Conservation (phyloP, 2,329 filamentous ascomycete species). For the Aspergillus sergii region DNA sequence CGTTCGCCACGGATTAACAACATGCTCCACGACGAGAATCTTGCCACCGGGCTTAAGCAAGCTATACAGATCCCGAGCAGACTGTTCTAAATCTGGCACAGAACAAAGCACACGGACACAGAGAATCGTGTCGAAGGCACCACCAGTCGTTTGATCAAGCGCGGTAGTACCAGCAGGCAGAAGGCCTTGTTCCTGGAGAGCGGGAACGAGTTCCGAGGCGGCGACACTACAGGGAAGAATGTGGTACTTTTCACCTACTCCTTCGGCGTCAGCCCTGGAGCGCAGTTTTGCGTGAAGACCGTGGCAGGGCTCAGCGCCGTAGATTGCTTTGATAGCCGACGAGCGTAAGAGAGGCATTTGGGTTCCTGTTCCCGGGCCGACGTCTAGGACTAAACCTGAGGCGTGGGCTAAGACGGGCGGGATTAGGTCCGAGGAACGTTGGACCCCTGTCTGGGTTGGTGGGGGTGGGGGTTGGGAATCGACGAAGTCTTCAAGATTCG, state of each 20-base stretch:
- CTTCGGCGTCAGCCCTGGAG: conserved; percentile 42
- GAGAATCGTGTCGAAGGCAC: conserved; percentile 58
- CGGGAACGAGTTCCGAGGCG: conserved; percentile 48
- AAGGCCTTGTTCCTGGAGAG: conserved; percentile 47
- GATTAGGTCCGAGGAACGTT: conserved; percentile 41
- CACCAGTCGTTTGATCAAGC: conserved; percentile 10
- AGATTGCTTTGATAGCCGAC: conserved; percentile 50
- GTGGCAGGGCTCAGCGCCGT: conserved; percentile 57
- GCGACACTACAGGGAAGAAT: conserved; percentile 54
- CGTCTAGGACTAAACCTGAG: conserved; percentile 49
- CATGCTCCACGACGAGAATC: conserved; percentile 59
- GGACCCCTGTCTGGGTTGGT: conserved; percentile 18
- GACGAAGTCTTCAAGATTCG: conserved; percentile 16
- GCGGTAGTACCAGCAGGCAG: conserved; percentile 20
- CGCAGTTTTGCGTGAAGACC: conserved; percentile 51
- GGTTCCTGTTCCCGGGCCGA: conserved; percentile 57
- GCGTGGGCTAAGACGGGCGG: conserved; percentile 45
- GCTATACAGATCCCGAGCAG: conserved; percentile 50
- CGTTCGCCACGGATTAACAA: conserved; percentile 54
- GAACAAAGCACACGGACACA: conserved; percentile 59
- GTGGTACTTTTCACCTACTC: conserved; percentile 52
- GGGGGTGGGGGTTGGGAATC: not conserved
- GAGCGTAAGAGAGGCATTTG: conserved; percentile 51
- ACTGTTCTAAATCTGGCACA: conserved; percentile 51
- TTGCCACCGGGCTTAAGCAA: conserved; percentile 58